These are phyloP conservation scores for Fusarium vanettenii DNA, from an alignment of 2,329 filamentous ascomycete species.

Conservation along the genomic window DNA sequence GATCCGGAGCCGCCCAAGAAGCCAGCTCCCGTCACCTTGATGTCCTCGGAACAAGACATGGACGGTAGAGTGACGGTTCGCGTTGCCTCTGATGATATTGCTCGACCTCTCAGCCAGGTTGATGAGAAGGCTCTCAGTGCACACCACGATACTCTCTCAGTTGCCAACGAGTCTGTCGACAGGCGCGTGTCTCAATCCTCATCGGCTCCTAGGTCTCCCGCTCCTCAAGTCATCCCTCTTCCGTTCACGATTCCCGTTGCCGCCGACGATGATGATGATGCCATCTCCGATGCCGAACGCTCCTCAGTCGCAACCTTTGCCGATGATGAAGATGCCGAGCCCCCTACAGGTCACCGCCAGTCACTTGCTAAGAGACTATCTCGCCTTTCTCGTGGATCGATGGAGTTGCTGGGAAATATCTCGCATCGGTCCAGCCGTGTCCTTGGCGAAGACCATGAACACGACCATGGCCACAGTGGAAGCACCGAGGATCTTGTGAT, in stretches of 20 bases:
- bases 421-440: constrained; percentile 50
- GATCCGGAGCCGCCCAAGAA: constrained; percentile 45
- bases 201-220: constrained; percentile 46
- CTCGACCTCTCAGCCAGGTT: constrained; percentile 42
- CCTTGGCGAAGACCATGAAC: constrained; percentile 25
- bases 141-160: constrained; percentile 12
- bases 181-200: constrained; percentile 38
- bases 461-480: constrained; percentile 42
- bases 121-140: constrained; percentile 39
- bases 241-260: constrained; percentile 71
- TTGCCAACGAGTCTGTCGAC: constrained; percentile 24
- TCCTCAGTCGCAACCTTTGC: constrained; percentile 80
- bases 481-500: constrained; percentile 62
- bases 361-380: constrained; percentile 63
- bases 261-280: constrained; percentile 37
- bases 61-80: constrained; percentile 63
- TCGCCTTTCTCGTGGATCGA: constrained; percentile 61
- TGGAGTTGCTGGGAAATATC: constrained; percentile 56
- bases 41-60: constrained; percentile 54
- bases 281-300: constrained; percentile 57
- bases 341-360: constrained; percentile 44
- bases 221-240: constrained; percentile 68
- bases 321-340: constrained; percentile 63
- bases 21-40: constrained; percentile 50
- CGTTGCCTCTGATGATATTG: constrained; percentile 62